Percentiles rank a stretch among this genome's conserved stretches.
phyloP scores from a whole-genome alignment of 1,139 yeast genomes.

The Suhomyces wounanorum region DNA sequence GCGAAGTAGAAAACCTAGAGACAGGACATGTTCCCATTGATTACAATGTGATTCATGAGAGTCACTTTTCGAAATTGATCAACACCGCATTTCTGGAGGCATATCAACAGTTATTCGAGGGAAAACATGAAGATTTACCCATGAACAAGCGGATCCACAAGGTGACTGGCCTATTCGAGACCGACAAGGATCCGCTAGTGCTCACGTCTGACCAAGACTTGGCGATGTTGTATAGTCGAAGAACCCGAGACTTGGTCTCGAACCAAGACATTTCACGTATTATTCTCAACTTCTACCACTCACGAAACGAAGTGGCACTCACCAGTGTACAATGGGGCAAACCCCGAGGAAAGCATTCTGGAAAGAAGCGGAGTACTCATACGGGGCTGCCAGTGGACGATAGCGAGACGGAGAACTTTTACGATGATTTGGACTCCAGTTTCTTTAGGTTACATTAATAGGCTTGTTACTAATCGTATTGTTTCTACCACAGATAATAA shows the following conservation, averaged over 20 bases:
- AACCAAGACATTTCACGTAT: conserved; percentile 5
- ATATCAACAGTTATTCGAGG: conserved; percentile 14
- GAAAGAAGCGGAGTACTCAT: neutral
- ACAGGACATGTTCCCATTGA: neutral
- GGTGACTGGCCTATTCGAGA: conserved; percentile 11
- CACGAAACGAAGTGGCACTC: conserved; percentile 5
- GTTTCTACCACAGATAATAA: neutral
- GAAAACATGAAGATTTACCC: conserved; percentile 5
- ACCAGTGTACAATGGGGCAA: neutral
- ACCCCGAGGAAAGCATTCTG: neutral
- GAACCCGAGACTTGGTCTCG: conserved; percentile 9
- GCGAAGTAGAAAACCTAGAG: neutral
- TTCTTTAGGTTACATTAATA: conserved; percentile 3
- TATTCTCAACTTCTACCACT: conserved; percentile 9
- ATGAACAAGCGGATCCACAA: conserved; percentile 2
- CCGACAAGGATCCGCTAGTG: conserved; percentile 15
- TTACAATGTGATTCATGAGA: conserved; percentile 9
- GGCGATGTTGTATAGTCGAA: conserved; percentile 4
- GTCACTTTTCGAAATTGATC: conserved; percentile 2
- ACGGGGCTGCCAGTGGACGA: neutral
- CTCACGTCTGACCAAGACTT: conserved; percentile 9
- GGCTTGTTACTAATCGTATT: neutral
- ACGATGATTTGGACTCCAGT: conserved; percentile 22
- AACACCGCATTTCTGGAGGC: conserved; percentile 5
- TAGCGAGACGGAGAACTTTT: conserved; percentile 17